A percentile compares a stretch with the other conserved stretches of the same genome.
Evolutionary conservation across 352 stramenopile species (phyloP).

Genomic region (Globisporangium mamillatum): DNA sequence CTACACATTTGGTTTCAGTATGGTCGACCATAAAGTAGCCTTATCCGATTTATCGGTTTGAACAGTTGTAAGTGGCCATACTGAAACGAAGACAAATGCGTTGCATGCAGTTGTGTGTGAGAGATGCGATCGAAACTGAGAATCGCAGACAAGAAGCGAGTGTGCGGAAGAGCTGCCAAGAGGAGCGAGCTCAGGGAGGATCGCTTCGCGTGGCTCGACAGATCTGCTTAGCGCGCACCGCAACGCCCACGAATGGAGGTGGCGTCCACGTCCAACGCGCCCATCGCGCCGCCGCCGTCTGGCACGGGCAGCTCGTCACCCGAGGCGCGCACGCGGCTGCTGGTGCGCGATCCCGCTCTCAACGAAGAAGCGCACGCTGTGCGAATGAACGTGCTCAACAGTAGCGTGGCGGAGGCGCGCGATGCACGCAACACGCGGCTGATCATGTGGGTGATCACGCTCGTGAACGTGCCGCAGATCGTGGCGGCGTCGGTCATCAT

Average conservation of each 20-base stretch:
- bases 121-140: slow-evolving; percentile 8
- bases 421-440: slow-evolving; percentile 76
- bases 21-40: not conserved
- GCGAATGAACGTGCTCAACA: slow-evolving; percentile 83
- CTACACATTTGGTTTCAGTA: not conserved
- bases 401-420: slow-evolving; percentile 72
- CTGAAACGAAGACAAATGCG: not conserved
- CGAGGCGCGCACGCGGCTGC: slow-evolving; percentile 31
- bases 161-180: not conserved
- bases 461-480: slow-evolving; percentile 80
- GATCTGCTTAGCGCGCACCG: not conserved
- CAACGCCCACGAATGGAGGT: not conserved
- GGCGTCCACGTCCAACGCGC: not conserved
- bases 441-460: slow-evolving; percentile 75
- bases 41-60: not conserved
- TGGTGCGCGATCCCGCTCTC: slow-evolving; percentile 21
- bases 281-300: not conserved
- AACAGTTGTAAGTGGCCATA: not conserved
- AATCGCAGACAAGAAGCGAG: slow-evolving; percentile 1
- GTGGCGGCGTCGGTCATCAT: slow-evolving; percentile 53
- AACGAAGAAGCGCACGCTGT: slow-evolving; percentile 77
- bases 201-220: not conserved
- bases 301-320: slow-evolving; percentile 11
- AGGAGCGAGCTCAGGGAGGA: slow-evolving; percentile 1
- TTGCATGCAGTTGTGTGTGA: not conserved